Evolutionary conservation across 768 basidiomycete genomes (phyloP), one percentile per base, ranked within the genome.

Genomic region (Gymnopilus junonius): DNA sequence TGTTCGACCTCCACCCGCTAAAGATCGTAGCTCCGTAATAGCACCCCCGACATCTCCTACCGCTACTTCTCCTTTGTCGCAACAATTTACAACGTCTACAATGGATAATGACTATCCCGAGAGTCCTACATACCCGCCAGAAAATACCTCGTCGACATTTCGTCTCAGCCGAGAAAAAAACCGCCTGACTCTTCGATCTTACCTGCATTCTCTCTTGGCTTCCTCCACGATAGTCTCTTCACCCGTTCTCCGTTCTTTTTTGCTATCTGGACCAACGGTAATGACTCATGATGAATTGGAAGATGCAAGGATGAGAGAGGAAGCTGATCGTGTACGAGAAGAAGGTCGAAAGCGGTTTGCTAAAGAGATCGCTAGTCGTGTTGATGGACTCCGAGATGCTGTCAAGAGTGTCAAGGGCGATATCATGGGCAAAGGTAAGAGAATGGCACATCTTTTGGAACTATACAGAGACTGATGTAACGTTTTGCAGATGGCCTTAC

Each of bases 91-190:
- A 2, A 61, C 64, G 8, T 67, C 63, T 29, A 60, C 58, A 46
- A 56, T 60, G 20, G 56, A 43, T 23, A 55, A 60, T 35, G 35
- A 29, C 12, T 50, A 57, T 69, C 35, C 61, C 65, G 11, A 48
- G 40, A 62, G 32, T 61, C 29, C 54, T 23, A 57, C 58, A 20
- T 40, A 62, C 11, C 32, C 70, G 46, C 43, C 70, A 15, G 63
- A 65, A 25, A 60, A 56, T n/a, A 21, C n/a, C 31, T 37, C 59
- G 8, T 45, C 58, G n/a, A 34, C 50, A 25, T 73, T 82, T 21
- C 87, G 87, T 34, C 82, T 97, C 21, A 82, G 94, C 1, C 83
- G 97, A 25, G 97, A 99, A 75, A 97, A 95, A 83, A 99, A 99
- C 70, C 83, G 97, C 14, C 81, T 99, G 4, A 99, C 97, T 0